Evolutionary conservation across 805 yeast genomes (phyloP), one percentile per base, ranked within the genome.

Genomic region (Wickerhamomyces bovis): DNA sequence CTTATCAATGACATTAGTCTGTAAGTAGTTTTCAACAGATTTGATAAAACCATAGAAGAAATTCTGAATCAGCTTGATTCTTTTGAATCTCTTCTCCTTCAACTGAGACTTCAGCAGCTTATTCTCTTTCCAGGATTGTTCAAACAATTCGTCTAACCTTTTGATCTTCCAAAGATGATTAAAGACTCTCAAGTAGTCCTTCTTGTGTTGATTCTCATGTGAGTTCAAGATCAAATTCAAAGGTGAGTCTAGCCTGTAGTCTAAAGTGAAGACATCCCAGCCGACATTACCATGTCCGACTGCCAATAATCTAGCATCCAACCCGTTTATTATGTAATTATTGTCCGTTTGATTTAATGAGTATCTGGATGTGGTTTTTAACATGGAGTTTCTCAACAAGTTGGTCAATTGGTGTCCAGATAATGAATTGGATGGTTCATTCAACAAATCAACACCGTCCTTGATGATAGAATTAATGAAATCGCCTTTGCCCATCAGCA

Each of bases 181-280:
- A 70, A 92, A 94, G 53, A 90, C 77, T 54, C 85, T 76, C 44
- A 89, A 69, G 61, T 92, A 92, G 44, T 79, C 86, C 46, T 71
- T 71, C 42, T 73, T 72, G 18, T 72, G 66, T 22, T 70, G 67
- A 19, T 66, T 70, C 49, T 56, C 66, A 41, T 61, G 71, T 47
- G 77, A 75, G 35, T 82, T 68, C 16, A 92, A 68, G 3, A 85
- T 72, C 23, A 75, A 68, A 9, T 78, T 71, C 39, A 85, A 61
- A 1, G 85, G 85, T 13, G 70, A 54, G 11, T 61, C 73, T 11
- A 78, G 57, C 45, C 76, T 69, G 62, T 86, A 94, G 59, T 89
- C 97, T 33, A 90, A 67, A 0, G 97, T 88, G 62, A 92, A 90
- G 2, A 86, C 89, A 60, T 90, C 95, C 97, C 97, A 90, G 1